Evolutionary conservation across 306 rosid genomes (phyloP), one percentile per base, ranked within the genome.

Genomic region (Rosa persica): DNA sequence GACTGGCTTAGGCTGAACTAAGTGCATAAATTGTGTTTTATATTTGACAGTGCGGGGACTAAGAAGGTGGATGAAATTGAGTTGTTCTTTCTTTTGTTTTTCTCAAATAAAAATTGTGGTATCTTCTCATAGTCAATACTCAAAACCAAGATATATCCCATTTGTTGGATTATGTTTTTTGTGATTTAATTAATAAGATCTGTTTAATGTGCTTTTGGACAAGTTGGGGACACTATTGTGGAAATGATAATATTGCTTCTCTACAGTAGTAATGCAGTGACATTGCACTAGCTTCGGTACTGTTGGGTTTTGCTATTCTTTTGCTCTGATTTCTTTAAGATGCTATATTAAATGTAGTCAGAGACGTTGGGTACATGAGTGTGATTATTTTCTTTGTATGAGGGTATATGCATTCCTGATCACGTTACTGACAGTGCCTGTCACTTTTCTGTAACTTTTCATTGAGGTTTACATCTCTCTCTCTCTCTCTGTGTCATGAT

Each of bases 391-490:
- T 67, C 54, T 64, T n/a, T 49, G 39, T n/a, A 43, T 16, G 40
- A 13, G 22, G 36, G 82, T 34, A 62, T 0, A 8, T 2, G 3
- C 42, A 38, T 49, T 60, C 17, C 25, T 64, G 11, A 65, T 57
- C 27, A 19, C 5, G 40, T 12, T 55, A 9, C 55, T 52, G 46
- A 27, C 44, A 12, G 66, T 73, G 77, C 51, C 61, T 36, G 20
- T 38, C 22, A 22, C 51, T 48, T 47, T 67, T 43, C 44, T 30
- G 19, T 42, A 42, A 69, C 19, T 65, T 19, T 54, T 51, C 46
- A 51, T 42, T 76, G 67, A 52, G 57, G 76, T 64, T 72, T 72
- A 19, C 67, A 69, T 81, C 44, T 76, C 38, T 75, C 64, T 70
- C 52, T 49, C 7, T 78, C 57, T 51, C 23, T 52, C 57, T 48